Conservation (phyloP, 2,329 filamentous ascomycete species). For the Cordyceps javanica region DNA sequence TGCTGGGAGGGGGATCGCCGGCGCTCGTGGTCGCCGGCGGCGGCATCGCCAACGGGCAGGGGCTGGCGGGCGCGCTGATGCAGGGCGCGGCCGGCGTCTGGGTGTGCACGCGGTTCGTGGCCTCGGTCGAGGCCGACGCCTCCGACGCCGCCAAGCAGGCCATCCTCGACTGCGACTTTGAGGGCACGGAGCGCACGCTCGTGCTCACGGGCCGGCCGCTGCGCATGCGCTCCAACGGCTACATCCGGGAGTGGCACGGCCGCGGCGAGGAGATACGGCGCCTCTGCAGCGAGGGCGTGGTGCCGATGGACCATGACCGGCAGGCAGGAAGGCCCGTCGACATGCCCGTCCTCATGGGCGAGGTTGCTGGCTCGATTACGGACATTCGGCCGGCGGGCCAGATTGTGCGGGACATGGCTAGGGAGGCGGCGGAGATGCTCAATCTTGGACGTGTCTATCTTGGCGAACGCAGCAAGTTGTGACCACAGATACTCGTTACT, state of each 20-base stretch:
- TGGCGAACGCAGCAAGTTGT: constrained; percentile 36
- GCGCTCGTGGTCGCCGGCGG: constrained; percentile 85
- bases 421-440: constrained; percentile 64
- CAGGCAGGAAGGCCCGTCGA: constrained; percentile 78
- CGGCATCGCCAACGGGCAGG: constrained; percentile 75
- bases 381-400: constrained; percentile 73
- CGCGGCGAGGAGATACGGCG: constrained; percentile 67
- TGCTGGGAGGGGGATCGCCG: constrained; percentile 56
- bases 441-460: constrained; percentile 57
- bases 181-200: constrained; percentile 75
- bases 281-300: constrained; percentile 68
- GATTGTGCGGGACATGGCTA: constrained; percentile 86
- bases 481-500: constrained; percentile 17
- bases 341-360: constrained; percentile 85
- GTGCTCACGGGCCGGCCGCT: constrained; percentile 78
- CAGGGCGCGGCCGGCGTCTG: constrained; percentile 84
- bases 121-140: constrained; percentile 72
- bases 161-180: constrained; percentile 69
- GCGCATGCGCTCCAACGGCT: constrained; percentile 74
- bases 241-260: constrained; percentile 74
- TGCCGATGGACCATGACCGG: constrained; percentile 77
- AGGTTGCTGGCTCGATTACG: constrained; percentile 73
- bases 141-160: constrained; percentile 76
- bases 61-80: constrained; percentile 75
- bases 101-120: constrained; percentile 95